Evolutionary conservation across 169 alveolate genomes (phyloP).

Genomic region (Perkinsus marinus): DNA sequence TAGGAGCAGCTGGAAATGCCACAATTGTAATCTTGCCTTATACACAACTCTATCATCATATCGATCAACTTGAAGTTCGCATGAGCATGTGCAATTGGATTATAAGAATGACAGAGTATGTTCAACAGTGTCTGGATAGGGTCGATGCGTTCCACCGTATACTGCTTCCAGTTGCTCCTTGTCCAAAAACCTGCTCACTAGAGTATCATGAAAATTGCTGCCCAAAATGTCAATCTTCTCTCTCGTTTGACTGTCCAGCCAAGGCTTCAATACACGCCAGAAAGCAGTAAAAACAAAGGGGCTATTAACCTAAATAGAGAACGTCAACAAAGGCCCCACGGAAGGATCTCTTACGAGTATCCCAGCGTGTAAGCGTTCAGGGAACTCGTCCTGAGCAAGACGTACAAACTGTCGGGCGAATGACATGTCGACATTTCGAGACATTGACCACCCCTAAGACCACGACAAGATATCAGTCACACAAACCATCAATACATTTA

Average conservation of each 20-base stretch:
- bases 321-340: background rate
- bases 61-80: background rate
- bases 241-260: background rate
- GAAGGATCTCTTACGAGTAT: background rate
- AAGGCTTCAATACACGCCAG: background rate
- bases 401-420: background rate
- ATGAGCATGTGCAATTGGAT: background rate
- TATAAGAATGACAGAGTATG: background rate
- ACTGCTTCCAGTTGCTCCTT: background rate
- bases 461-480: background rate
- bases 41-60: background rate
- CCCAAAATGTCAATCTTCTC: background rate
- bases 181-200: background rate
- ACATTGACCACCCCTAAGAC: background rate
- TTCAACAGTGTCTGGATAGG: background rate
- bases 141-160: background rate
- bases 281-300: background rate
- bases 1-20: too few species aligned
- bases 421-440: background rate
- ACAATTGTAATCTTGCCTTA: background rate
- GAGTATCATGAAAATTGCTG: background rate
- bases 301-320: background rate
- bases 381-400: background rate
- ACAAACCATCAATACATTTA: background rate
- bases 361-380: background rate